Percentiles rank a stretch among this genome's conserved stretches.
These are phyloP conservation scores for Picea sitchensis DNA, from an alignment of 75 land plant genomes.

Conservation along the genomic window DNA sequence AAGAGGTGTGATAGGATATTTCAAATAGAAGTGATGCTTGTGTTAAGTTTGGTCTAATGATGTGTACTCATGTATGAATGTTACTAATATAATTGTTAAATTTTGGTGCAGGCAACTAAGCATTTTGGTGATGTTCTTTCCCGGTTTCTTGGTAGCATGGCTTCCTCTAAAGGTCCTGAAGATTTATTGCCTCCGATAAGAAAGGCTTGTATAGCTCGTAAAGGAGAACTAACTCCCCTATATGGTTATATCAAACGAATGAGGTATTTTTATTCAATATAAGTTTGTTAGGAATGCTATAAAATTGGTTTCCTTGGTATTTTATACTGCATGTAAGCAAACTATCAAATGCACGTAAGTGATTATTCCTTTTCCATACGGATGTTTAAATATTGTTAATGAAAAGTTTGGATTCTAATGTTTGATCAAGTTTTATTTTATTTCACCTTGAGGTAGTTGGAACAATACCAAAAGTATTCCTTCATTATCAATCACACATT, in stretches of 20 bases:
- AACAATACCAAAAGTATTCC: too few relatives aligned
- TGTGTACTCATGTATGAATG: background rate
- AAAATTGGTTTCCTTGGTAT: background rate
- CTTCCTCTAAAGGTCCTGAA: slow-evolving; percentile 37
- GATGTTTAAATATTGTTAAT: too few relatives aligned
- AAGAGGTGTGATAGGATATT: slow-evolving; percentile 52
- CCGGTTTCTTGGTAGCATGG: slow-evolving; percentile 69
- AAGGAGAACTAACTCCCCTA: slow-evolving; percentile 66
- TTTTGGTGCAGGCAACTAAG: slow-evolving; percentile 70
- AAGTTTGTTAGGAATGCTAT: slow-evolving; percentile 17
- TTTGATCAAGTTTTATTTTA: too few relatives aligned
- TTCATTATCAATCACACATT: too few relatives aligned
- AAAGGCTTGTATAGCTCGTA: slow-evolving; percentile 86
- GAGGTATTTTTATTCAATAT: slow-evolving; percentile 32
- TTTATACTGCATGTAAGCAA: background rate
- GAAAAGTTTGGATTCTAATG: too few relatives aligned
- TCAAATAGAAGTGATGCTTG: background rate
- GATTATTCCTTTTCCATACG: too few relatives aligned
- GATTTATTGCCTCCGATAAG: slow-evolving; percentile 56
- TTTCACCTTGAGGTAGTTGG: too few relatives aligned
- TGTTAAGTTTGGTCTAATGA: too few relatives aligned
- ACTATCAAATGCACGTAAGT: too few relatives aligned
- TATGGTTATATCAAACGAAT: slow-evolving; percentile 84
- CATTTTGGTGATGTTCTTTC: slow-evolving; percentile 94
- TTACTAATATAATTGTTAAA: background rate